Evolutionary conservation across 176 grass and related monocot species (phyloP).

Genomic region (Puya raimondii): DNA sequence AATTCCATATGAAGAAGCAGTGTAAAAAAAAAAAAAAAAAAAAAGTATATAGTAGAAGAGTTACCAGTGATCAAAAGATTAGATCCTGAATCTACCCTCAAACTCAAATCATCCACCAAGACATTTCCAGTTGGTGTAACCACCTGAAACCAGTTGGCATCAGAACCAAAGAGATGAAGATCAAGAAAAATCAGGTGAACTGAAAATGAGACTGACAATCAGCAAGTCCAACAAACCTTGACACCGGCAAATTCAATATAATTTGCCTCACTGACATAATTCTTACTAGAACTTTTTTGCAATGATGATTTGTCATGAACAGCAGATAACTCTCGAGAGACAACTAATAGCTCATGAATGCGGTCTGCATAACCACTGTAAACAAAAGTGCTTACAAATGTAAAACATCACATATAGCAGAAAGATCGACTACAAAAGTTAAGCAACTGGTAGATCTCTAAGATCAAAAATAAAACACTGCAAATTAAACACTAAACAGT

Average conservation of each 20-base stretch:
- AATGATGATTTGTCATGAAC: constrained; percentile 40
- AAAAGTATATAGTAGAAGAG: constrained; percentile 1
- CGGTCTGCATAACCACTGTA: constrained; percentile 96
- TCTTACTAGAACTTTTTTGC: constrained; percentile 44
- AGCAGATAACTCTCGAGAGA: constrained; percentile 63
- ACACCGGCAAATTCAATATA: constrained; percentile 93
- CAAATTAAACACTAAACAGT: background rate
- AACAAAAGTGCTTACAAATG: constrained; percentile 2
- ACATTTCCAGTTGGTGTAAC: constrained; percentile 89
- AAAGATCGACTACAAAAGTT: background rate
- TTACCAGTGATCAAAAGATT: constrained; percentile 98
- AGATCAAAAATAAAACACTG: background rate
- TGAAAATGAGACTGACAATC: constrained; percentile 13
- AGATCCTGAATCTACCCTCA: constrained; percentile 81
- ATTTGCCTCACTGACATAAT: constrained; percentile 90
- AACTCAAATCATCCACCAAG: constrained; percentile 85
- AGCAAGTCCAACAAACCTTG: constrained; percentile 49
- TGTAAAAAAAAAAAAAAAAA: background rate
- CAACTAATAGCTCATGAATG: constrained; percentile 83
- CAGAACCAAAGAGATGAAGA: constrained; percentile 20
- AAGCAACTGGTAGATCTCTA: background rate
- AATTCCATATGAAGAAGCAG: background rate
- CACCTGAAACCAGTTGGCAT: constrained; percentile 52
- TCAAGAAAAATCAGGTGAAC: background rate
- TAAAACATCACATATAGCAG: constrained; percentile 13